Conservation (phyloP, 805 yeast genomes). For the Kockiozyma suomiensis region DNA sequence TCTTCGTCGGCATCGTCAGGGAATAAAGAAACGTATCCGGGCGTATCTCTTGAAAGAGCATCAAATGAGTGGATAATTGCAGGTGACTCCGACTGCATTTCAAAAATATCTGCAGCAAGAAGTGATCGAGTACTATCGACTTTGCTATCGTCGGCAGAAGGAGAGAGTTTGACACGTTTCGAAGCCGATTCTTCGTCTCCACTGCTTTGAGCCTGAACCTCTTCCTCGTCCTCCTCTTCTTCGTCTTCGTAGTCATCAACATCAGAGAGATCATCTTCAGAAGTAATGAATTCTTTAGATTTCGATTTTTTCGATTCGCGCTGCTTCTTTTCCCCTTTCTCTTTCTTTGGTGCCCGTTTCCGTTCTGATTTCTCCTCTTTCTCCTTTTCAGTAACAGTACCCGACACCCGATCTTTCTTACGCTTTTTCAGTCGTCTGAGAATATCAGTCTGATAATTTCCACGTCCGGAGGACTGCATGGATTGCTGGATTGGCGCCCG, state of each 20-base stretch:
- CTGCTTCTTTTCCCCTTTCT: constrained; percentile 3
- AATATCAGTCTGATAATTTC: constrained; percentile 18
- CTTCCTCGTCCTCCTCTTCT: constrained; percentile 35
- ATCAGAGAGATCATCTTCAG: constrained; percentile 41
- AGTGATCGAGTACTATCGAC: constrained; percentile 1
- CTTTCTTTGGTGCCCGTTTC: constrained; percentile 5
- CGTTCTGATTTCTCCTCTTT: constrained; percentile 16
- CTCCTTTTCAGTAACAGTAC: constrained; percentile 6
- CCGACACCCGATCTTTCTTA: constrained; percentile 13
- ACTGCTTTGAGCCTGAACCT: neutral
- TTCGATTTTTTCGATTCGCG: constrained; percentile 7
- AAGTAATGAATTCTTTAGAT: constrained; percentile 23
- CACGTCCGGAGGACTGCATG: constrained; percentile 1
- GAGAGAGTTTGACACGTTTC: neutral
- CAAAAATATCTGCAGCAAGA: neutral
- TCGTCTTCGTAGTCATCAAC: constrained; percentile 47
- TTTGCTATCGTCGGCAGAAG: neutral
- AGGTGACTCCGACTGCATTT: neutral
- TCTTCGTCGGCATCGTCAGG: constrained; percentile 17
- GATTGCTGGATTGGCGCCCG: constrained; percentile 9
- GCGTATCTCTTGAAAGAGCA: neutral
- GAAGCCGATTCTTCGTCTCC: constrained; percentile 6
- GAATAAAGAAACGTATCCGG: constrained; percentile 11
- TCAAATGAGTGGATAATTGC: constrained; percentile 8
- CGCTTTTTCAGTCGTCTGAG: constrained; percentile 25